These are phyloP conservation scores for Metschnikowia kunwiensis DNA, from an alignment of 805 yeast species.

Conservation along the genomic window DNA sequence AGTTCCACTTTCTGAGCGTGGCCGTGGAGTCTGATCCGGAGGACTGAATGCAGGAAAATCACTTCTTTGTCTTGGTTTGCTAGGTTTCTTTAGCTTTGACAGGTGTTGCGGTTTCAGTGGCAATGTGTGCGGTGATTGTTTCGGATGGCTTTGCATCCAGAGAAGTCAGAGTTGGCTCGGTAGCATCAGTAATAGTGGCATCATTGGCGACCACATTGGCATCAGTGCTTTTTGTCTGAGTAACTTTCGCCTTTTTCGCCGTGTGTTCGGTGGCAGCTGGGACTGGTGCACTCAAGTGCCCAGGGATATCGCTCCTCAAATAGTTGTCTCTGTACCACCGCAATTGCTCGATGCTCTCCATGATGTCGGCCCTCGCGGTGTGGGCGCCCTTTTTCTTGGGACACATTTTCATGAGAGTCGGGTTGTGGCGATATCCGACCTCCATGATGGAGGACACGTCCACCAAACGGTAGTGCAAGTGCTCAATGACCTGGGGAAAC, in stretches of 20 bases:
- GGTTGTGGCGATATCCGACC: constrained; percentile 73
- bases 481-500: constrained; percentile 69
- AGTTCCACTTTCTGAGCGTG: constrained; percentile 12
- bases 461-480: constrained; percentile 69
- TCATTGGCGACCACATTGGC: neutral
- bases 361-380: constrained; percentile 84
- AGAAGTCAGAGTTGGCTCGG: neutral
- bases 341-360: constrained; percentile 84
- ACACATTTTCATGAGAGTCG: constrained; percentile 47
- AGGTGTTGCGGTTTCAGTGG: neutral
- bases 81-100: neutral
- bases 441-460: constrained; percentile 91
- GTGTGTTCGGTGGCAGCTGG: neutral
- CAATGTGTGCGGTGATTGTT: too few relatives aligned
- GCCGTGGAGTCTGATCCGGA: constrained; percentile 19
- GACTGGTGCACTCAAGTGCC: neutral
- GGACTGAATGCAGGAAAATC: too few relatives aligned
- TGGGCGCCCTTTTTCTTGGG: constrained; percentile 72
- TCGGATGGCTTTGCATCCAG: too few relatives aligned
- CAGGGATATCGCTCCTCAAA: constrained; percentile 32
- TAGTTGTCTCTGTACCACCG: constrained; percentile 73
- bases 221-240: neutral
- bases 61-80: too few relatives aligned
- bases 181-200: neutral
- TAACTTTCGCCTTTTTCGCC: constrained; percentile 3